Percentiles rank a stretch among this genome's conserved stretches.
phyloP scores from a whole-genome alignment of 2,329 filamentous ascomycete genomes.

The Corniculantispora saksenae region DNA sequence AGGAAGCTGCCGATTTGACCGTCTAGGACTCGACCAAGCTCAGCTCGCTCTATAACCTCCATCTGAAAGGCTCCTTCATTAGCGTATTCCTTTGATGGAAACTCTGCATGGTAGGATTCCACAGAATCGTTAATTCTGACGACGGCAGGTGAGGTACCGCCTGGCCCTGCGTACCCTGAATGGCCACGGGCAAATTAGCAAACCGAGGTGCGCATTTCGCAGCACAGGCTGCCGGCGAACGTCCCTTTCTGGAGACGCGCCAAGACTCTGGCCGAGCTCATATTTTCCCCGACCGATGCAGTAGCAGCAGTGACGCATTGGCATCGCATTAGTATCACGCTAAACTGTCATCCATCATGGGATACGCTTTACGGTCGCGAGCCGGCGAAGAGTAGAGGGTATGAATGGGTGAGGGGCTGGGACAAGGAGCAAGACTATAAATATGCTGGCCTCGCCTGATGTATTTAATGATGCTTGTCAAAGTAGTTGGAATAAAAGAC shows the following conservation, averaged over 20 bases:
- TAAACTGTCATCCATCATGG: neutral
- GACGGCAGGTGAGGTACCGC: neutral
- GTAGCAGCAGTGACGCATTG: neutral
- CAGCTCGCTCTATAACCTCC: neutral
- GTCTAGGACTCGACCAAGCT: no score
- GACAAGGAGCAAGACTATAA: neutral
- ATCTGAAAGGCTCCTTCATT: neutral
- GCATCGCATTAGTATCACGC: constrained; percentile 1
- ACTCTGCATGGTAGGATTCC: neutral
- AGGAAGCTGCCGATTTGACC: constrained; percentile 6
- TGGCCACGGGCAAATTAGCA: neutral
- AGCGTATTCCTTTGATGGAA: neutral
- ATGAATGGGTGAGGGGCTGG: no score
- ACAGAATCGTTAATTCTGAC: neutral
- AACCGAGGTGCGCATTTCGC: neutral
- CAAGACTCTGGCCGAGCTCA: neutral
- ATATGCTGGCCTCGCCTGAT: neutral
- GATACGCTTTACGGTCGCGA: neutral
- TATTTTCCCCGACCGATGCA: neutral
- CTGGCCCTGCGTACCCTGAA: neutral
- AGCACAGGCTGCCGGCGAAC: neutral
- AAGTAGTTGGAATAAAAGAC: neutral
- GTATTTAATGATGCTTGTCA: neutral
- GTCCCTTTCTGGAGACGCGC: neutral
- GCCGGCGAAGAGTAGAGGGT: neutral